Evolutionary conservation across 1,284 basidiomycete genomes (phyloP), one percentile per base, ranked within the genome.

Genomic region (Apiotrichum brassicae): DNA sequence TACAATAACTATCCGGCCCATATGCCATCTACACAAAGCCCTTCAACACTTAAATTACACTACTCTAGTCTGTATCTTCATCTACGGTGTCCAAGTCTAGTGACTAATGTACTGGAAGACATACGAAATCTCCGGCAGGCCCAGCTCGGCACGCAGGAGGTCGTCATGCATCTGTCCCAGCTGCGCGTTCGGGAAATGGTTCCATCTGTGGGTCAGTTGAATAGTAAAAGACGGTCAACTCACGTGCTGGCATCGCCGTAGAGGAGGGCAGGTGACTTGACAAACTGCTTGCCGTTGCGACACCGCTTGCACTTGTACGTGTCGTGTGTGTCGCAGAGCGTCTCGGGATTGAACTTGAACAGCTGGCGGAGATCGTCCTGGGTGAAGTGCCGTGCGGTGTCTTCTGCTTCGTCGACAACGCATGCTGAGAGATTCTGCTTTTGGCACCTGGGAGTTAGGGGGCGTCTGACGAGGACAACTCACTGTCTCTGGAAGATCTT

Each of bases 221-320:
- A 8, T 16, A 16, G 3, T n/a, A 18, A 22, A 14, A 22, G 4
- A 22, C 16, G 7, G 28, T 25, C 19, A 48, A 84, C 90, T 63
- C 78, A 92, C 88, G 92, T 91, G 84, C 89, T 94, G 7, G 89
- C 89, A 71, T 99, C 94, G 30, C 95, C 95, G 61, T 98, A 98
- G 18, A 98, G 73, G 67, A 98, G 72, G 0, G 89, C 92, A 0
- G 83, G 81, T 3, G 89, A 79, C 71, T 94, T 95, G 66, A 82
- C 77, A 39, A 80, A 70, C 72, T 98, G 94, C 65, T 81, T 86
- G 20, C 90, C 93, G 56, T 88, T 79, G 70, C 81, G 85, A 76
- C 95, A 99, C 26, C 93, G 81, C 73, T 91, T 93, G 76, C 93
- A 97, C 74, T 97, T 98, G 81, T 92, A 95, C 5, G 89, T 92